Evolutionary conservation across 176 grass and related monocot species (phyloP), one percentile per base, ranked within the genome.

Genomic region (Elymus sibiricus): DNA sequence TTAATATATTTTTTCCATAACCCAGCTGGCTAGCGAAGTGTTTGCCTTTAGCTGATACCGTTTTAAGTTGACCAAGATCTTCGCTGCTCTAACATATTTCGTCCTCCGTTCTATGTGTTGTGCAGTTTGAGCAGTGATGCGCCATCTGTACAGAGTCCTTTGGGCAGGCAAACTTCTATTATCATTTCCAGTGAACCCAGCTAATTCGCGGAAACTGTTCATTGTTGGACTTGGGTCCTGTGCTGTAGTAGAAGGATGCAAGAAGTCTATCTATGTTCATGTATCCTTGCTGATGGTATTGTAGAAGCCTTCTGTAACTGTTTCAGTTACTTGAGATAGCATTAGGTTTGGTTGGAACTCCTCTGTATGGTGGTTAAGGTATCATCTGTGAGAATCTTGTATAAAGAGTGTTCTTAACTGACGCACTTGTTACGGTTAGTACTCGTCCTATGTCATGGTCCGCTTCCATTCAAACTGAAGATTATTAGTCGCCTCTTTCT

Each of bases 61-160:
- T 74, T 87, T 81, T 26, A 28, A 49, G 16, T 81, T 64, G 6
- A 21, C 65, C 3, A 61, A 68, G 46, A 44, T 81, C 13, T 47
- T 17, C 77, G 47, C 39, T 31, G 17, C 72, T 85, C 28, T 84
- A 63, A 91, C 19, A 76, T 76, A 14, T 76, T 76, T 49, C 0
- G 9, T 47, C 10, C n/a, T 29, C 70, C 64, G 40, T 72, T 70
- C 0, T 58, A 9, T 70, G 12, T 84, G 34, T 84, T 84, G 34
- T 84, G 85, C 76, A 91, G 89, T 78, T 84, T 91, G 69, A 91
- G 59, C 16, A 40, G 24, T 27, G 85, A 77, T 70, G 55, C 83
- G 27, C 76, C 69, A 77, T 76, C 42, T 91, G 89, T 87, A 87
- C 76, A 91, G 67, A 77, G 26, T 87, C 51, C 56, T 87, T 87